Evolutionary conservation across 129 eudicot species (phyloP), one percentile per base, ranked within the genome.

Genomic region (Mikania micrantha): DNA sequence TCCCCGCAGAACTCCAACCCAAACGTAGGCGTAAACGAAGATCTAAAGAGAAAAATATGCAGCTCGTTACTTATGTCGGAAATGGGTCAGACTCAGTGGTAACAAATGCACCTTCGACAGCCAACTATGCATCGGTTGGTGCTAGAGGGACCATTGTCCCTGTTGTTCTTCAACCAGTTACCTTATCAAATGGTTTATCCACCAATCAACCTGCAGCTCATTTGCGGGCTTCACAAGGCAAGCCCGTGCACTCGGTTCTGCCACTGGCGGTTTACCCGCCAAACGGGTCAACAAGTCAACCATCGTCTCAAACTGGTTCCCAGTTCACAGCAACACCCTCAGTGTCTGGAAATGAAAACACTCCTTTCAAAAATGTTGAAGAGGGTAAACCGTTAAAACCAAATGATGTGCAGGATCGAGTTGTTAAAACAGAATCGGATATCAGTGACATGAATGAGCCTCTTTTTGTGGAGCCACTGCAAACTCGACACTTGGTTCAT

Each of bases 71-170:
- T 64, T 59, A 69, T 49, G 69, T 68, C 2, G 79, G 81, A 16
- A 79, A 73, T 24, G 83, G 80, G n/a, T 42, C 47, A 1, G 74
- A 77, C 42, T 42, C 61, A 58, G 60, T 44, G 69, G 67, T 21
- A 40, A 25, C 57, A 58, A 63, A 70, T 28, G 71, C 72, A 22
- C 67, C 77, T 6, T 7, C 78, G 25, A 67, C 77, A 72, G 80
- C 81, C 2, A 79, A 74, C 58, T 48, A 73, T 28, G 76, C 82
- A 16, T 79, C 75, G 2, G 85, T 77, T 52, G 91, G 85, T 25
- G 76, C 66, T 3, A 77, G 96, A 81, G 95, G 90, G 52, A 78
- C 81, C 5, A 80, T 86, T 54, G 88, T 84, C 59, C 96, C 98
- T 38, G 95, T 83, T 49, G 69, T 84, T 58, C 86, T 88, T 19